Percentiles rank a stretch among this genome's conserved stretches.
phyloP scores from a whole-genome alignment of 1,139 yeast genomes.

The Eremothecium coryli region DNA sequence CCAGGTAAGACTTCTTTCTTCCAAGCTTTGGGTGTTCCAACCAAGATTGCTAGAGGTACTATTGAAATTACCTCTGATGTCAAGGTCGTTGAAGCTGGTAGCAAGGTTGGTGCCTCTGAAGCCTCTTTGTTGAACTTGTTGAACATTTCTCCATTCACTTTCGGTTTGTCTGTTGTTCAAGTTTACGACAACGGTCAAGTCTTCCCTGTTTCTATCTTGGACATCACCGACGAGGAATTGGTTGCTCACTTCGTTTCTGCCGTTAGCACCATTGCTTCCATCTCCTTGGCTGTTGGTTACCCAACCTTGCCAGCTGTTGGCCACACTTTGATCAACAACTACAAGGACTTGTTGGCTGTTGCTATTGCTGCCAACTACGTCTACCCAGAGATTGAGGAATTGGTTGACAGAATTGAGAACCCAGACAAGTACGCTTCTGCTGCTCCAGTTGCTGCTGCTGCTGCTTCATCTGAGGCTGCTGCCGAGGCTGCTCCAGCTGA shows the following conservation, averaged over 20 bases:
- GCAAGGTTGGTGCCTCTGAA: constrained; percentile 98
- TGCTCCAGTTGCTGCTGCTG: constrained; percentile 78
- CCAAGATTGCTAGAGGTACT: constrained; percentile 99
- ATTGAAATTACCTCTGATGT: constrained; percentile 98
- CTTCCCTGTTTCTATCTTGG: constrained; percentile 94
- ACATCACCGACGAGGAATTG: constrained; percentile 96
- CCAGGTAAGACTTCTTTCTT: constrained; percentile 99
- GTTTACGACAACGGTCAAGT: constrained; percentile 98
- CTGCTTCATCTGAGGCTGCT: constrained; percentile 51
- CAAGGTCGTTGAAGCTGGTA: constrained; percentile 80
- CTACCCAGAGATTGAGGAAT: constrained; percentile 97
- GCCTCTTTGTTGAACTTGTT: constrained; percentile 98
- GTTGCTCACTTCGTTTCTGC: constrained; percentile 88
- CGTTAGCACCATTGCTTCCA: constrained; percentile 84
- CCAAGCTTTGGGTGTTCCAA: constrained; percentile 99
- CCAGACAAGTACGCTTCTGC: constrained; percentile 99
- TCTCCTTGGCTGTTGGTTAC: constrained; percentile 96
- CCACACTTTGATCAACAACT: constrained; percentile 97
- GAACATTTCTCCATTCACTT: constrained; percentile 99
- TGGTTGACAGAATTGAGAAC: constrained; percentile 99
- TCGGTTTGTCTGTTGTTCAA: constrained; percentile 93
- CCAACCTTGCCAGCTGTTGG: constrained; percentile 99
- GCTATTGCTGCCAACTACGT: constrained; percentile 98
- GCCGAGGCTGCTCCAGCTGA: constrained; percentile 66
- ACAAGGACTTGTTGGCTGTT: constrained; percentile 97